Evolutionary conservation across 768 basidiomycete genomes (phyloP).

Genomic region (Agaricus bisporus): DNA sequence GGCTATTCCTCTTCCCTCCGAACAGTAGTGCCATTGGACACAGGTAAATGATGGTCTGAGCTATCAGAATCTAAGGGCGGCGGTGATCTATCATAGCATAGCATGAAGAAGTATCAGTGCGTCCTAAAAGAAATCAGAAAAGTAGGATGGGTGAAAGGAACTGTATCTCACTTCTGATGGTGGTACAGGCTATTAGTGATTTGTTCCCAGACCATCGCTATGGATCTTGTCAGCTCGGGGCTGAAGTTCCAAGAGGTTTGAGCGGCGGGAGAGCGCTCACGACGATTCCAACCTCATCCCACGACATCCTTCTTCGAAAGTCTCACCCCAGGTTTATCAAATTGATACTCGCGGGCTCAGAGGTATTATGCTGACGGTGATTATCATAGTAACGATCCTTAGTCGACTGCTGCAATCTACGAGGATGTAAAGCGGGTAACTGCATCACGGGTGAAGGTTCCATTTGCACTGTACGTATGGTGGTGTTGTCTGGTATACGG

Average conservation of each 20-base stretch:
- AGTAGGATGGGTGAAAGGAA: background rate
- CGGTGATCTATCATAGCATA: too few species aligned
- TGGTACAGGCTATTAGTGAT: background rate
- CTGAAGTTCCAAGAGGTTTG: background rate
- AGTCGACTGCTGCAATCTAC: slow-evolving; percentile 16
- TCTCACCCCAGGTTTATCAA: background rate
- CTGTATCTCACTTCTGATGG: background rate
- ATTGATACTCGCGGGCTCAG: background rate
- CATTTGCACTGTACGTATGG: slow-evolving; percentile 42
- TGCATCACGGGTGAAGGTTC: slow-evolving; percentile 52
- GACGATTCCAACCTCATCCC: background rate
- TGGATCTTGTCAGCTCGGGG: background rate
- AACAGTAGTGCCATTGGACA: too few species aligned
- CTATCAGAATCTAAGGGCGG: too few species aligned
- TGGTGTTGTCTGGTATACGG: slow-evolving; percentile 24
- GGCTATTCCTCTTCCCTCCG: too few species aligned
- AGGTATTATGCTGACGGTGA: background rate
- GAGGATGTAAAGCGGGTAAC: slow-evolving; percentile 28
- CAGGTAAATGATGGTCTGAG: too few species aligned
- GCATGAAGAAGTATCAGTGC: background rate
- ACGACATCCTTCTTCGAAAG: background rate
- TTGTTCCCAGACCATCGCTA: background rate
- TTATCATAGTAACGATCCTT: slow-evolving; percentile 5
- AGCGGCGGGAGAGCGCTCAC: background rate
- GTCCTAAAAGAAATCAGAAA: background rate